phyloP scores from a whole-genome alignment of 83 land plant genomes.

The Picea mariana region DNA sequence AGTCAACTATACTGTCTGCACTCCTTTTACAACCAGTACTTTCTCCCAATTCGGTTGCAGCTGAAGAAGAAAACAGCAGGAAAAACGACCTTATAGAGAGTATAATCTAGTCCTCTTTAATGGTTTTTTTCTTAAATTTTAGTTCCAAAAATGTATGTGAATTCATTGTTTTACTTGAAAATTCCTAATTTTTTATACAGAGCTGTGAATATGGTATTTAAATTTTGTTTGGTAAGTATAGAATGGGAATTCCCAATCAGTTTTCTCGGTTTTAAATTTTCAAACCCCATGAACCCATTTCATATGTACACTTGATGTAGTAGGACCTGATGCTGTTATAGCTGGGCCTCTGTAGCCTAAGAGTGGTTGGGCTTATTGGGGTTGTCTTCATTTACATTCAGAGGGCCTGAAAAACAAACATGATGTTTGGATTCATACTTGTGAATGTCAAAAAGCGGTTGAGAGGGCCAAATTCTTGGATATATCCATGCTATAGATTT shows the following conservation, averaged over 20 bases:
- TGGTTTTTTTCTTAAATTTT: background rate
- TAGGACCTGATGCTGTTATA: background rate
- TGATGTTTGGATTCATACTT: background rate
- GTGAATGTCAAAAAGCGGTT: background rate
- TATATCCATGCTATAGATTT: background rate
- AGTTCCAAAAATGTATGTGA: background rate
- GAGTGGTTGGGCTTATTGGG: background rate
- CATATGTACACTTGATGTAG: too few species aligned
- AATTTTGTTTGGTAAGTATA: background rate
- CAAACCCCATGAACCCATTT: background rate
- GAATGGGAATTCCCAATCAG: background rate
- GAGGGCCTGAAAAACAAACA: background rate
- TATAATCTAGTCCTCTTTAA: background rate
- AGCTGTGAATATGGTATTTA: background rate
- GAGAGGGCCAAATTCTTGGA: background rate
- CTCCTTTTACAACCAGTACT: background rate
- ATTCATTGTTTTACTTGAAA: background rate
- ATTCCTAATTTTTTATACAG: background rate
- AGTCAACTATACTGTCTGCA: background rate
- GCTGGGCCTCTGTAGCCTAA: background rate
- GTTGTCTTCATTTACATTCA: background rate
- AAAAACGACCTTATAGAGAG: slow-evolving; percentile 12
- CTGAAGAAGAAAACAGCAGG: background rate
- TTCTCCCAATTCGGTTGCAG: background rate
- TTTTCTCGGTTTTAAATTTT: background rate